These are phyloP conservation scores for Thoreauomyces humboldtii DNA, from an alignment of 192 early-diverging fungal genomes.

Conservation along the genomic window DNA sequence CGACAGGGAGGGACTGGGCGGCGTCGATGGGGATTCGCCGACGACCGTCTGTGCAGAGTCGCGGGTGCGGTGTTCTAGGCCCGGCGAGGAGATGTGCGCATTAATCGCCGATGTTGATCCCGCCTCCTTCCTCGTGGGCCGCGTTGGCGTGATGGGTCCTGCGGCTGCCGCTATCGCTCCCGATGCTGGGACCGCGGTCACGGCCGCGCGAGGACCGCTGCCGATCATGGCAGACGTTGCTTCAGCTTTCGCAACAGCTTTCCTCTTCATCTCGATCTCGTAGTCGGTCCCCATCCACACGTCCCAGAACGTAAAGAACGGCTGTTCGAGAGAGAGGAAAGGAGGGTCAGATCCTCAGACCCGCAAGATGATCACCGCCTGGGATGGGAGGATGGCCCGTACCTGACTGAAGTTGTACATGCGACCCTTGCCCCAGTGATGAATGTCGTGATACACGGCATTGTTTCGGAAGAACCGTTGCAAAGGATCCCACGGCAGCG, in stretches of 20 bases:
- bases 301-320: slow-evolving; percentile 82
- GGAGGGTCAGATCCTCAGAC: neutral
- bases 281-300: slow-evolving; percentile 65
- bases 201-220: too few relatives aligned
- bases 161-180: neutral
- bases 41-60: too few relatives aligned
- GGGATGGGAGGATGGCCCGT: too few relatives aligned
- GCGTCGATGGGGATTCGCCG: too few relatives aligned
- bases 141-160: too few relatives aligned
- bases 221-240: neutral
- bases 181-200: neutral
- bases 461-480: slow-evolving; percentile 72
- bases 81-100: too few relatives aligned
- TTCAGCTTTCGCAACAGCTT: slow-evolving; percentile 11
- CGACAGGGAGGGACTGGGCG: slow-evolving; percentile 4
- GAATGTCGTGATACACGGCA: slow-evolving; percentile 63
- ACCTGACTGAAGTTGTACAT: slow-evolving; percentile 55
- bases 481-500: slow-evolving; percentile 70
- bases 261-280: slow-evolving; percentile 35
- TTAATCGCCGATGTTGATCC: too few relatives aligned
- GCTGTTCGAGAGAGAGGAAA: slow-evolving; percentile 46
- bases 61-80: too few relatives aligned
- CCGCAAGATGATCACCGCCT: too few relatives aligned
- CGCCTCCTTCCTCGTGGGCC: too few relatives aligned
- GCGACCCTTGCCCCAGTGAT: slow-evolving; percentile 50